Conservation (phyloP, 1,284 basidiomycete genomes). For the Kwoniella shivajii region DNA sequence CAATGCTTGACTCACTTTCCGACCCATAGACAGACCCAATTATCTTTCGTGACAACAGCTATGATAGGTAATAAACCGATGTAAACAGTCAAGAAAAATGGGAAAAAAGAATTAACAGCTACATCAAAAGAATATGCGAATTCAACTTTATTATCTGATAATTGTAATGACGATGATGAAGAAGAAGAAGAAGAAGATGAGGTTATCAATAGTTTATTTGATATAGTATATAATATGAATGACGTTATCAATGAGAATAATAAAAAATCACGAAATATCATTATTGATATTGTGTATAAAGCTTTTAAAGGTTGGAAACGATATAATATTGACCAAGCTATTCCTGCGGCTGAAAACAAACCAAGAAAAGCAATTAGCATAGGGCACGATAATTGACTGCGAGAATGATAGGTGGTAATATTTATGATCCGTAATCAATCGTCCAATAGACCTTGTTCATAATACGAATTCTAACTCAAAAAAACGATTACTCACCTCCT, state of each 20-base stretch:
- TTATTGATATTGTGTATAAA: conserved; percentile 68
- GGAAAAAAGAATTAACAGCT: conserved; percentile 93
- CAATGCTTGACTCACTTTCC: conserved; percentile 73
- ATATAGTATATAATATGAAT: conserved; percentile 76
- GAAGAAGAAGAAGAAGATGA: conserved; percentile 66
- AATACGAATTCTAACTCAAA: too few species aligned
- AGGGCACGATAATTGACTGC: too few species aligned
- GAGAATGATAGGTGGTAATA: too few species aligned
- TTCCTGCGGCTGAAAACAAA: conserved; percentile 64
- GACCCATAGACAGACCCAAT: conserved; percentile 89
- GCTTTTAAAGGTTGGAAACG: conserved; percentile 63
- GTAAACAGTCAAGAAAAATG: conserved; percentile 83
- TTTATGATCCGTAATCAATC: too few species aligned
- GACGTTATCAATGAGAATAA: conserved; percentile 72
- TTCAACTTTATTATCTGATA: conserved; percentile 74
- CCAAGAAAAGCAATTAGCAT: too few species aligned
- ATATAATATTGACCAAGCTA: conserved; percentile 85
- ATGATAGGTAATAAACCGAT: conserved; percentile 80
- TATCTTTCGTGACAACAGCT: conserved; percentile 75
- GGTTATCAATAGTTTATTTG: conserved; percentile 71
- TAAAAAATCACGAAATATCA: conserved; percentile 86
- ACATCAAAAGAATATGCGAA: conserved; percentile 95
- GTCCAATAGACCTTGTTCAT: too few species aligned
- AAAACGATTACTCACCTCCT: conserved; percentile 67
- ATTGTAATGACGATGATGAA: conserved; percentile 63